Base-by-base conservation (phyloP, 805 yeast genomes). In the Candida xiaguanensis region DNA sequence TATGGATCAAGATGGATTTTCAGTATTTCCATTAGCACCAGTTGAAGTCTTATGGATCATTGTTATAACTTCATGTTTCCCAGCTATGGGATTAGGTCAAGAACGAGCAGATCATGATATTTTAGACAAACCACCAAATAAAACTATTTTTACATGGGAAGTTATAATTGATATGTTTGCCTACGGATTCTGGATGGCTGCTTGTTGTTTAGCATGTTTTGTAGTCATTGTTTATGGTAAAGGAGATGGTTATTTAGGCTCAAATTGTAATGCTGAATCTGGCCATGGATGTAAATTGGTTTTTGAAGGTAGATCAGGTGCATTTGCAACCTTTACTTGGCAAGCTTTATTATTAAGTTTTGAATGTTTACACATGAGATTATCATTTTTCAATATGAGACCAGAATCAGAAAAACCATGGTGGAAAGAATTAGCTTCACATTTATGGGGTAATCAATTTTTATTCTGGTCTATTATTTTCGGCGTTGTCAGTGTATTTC, bases 281-380 rank as follows among this genome's bases (percentile, higher is more conserved):
- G 63, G 63, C 29, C 64, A 53, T 2, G 43, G 63, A 0, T 87
- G 96, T 62, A 51, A 63, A 33, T 60, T 70, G 45, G 95, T 87
- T 9, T 86, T 80, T 62, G 71, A 75, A 50, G 85, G 89, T 3
- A 76, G 96, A 57, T 77, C 95, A 3, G 77, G 84, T 3, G 75
- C 89, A 0, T 87, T 87, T 67, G 83, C 83, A 1, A 77, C 82
- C 1, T 81, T 86, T 81, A 87, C 95, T 0, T 87, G 95, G 95
- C 76, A 90, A 64, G 84, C 91, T 3, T 70, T 87, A 43, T 56
- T 86, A 20, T 66, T 85, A 34, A 93, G 95, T 1, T 85, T 93
- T 93, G 93, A 85, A 61, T 87, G 86, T 50, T 72, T 85, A 42
- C 86, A 85, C 54, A 63, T 80, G 59, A 69, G 82, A 49, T 69